Conservation (phyloP, 2,329 filamentous ascomycete genomes). For the Fusarium camptoceras region DNA sequence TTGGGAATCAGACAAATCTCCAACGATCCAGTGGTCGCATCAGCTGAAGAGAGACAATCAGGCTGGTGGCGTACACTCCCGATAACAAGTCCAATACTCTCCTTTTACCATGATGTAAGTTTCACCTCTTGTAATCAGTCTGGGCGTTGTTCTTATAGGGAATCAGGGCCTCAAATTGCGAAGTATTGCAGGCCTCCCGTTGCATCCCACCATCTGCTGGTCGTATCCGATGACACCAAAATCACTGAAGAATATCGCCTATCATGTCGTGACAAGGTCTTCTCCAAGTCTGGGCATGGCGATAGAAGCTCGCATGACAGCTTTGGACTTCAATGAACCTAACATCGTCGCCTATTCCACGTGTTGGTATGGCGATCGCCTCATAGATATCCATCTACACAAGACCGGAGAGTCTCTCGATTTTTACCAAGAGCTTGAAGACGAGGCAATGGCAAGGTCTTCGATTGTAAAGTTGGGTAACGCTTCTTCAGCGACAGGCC, state of each 20-base stretch:
- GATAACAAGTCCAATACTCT: background rate
- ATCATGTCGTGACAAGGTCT: background rate
- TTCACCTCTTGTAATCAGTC: fast-evolving
- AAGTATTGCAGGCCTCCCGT: background rate
- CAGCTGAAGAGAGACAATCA: background rate
- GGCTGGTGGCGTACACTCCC: constrained; percentile 33
- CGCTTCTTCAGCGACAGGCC: background rate
- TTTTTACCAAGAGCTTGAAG: constrained; percentile 19
- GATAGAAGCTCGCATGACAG: constrained; percentile 12
- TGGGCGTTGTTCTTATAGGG: background rate
- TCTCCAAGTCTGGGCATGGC: background rate
- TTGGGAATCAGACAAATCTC: constrained; percentile 25
- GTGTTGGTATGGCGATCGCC: constrained; percentile 14
- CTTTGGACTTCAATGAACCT: constrained; percentile 18
- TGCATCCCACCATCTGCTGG: constrained; percentile 17
- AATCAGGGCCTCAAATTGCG: constrained; percentile 28
- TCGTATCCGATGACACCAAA: constrained; percentile 6
- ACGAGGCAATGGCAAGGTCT: background rate
- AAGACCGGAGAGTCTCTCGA: constrained; percentile 1
- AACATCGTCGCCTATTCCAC: constrained; percentile 20
- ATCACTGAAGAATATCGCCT: constrained; percentile 6
- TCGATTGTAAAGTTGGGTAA: background rate
- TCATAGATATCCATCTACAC: constrained; percentile 16
- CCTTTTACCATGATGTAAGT: constrained; percentile 24
- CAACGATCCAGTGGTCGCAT: background rate